Evolutionary conservation across 345 rosid genomes (phyloP).

Genomic region (Aegle marmelos): DNA sequence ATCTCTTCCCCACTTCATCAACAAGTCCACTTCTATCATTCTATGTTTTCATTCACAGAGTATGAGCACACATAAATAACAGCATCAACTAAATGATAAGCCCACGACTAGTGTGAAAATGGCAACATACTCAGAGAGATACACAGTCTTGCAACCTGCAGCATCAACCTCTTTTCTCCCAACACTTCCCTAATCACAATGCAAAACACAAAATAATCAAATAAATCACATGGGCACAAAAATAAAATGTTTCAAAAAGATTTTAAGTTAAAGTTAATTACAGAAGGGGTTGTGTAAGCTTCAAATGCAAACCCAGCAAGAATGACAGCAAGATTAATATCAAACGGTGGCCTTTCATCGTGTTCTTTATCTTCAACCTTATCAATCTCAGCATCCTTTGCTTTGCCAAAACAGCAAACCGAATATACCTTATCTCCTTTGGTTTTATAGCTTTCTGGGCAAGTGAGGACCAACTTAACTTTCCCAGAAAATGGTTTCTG

Average conservation of each 20-base stretch:
- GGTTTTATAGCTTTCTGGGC: conserved; percentile 15
- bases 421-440: conserved; percentile 19
- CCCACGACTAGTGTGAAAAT: not conserved
- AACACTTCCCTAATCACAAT: conserved; percentile 45
- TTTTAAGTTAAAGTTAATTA: conserved; percentile 10
- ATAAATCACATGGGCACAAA: not conserved
- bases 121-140: conserved; percentile 74
- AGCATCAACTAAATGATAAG: conserved; percentile 1
- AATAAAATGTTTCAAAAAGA: not conserved
- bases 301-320: conserved; percentile 98
- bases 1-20: not conserved
- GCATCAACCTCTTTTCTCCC: conserved; percentile 80
- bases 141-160: conserved; percentile 73
- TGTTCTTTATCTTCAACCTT: conserved; percentile 22
- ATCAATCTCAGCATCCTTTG: conserved; percentile 32
- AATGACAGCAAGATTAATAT: conserved; percentile 87
- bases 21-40: not conserved
- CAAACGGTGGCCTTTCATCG: conserved; percentile 64
- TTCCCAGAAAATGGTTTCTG: conserved; percentile 30
- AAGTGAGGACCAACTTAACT: conserved; percentile 11
- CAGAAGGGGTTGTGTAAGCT: conserved; percentile 74
- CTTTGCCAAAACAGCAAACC: conserved; percentile 32
- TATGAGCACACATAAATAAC: not conserved
- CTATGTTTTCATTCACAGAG: not conserved
- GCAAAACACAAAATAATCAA: not conserved